Conservation (phyloP, 345 rosid genomes). For the Turritis glabra region DNA sequence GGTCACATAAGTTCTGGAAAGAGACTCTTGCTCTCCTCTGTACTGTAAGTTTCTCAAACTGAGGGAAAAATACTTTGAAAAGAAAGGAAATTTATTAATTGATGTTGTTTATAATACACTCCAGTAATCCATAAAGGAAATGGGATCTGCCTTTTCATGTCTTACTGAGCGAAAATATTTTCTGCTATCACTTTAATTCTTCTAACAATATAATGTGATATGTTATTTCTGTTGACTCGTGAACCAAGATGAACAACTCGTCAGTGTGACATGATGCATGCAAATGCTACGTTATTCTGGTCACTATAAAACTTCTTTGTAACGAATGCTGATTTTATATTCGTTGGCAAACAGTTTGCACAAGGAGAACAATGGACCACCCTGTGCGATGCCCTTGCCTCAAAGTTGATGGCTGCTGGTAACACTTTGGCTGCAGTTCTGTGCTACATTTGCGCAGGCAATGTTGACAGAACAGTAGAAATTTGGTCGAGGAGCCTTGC, state of each 20-base stretch:
- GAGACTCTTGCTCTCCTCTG: conserved; percentile 96
- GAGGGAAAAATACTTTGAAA: conserved; percentile 1
- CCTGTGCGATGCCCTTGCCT: conserved; percentile 83
- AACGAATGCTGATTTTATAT: conserved; percentile 21
- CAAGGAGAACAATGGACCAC: conserved; percentile 83
- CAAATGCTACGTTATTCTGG: background rate
- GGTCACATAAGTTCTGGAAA: conserved; percentile 92
- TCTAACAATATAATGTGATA: background rate
- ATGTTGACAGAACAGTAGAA: conserved; percentile 97
- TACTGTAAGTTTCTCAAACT: conserved; percentile 58
- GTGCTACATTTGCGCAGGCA: conserved; percentile 95
- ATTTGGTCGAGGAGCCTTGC: conserved; percentile 93
- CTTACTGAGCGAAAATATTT: background rate
- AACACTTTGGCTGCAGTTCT: conserved; percentile 89
- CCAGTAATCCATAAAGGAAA: conserved; percentile 5
- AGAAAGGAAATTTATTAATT: background rate
- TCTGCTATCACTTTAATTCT: conserved; percentile 2
- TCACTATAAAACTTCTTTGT: conserved; percentile 6
- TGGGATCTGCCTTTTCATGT: conserved; percentile 1
- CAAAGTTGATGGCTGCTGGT: conserved; percentile 75
- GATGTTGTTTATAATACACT: background rate
- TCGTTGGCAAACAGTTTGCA: conserved; percentile 68
- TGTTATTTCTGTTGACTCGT: background rate
- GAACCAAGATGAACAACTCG: conserved; percentile 1
- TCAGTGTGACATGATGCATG: conserved; percentile 19